Evolutionary conservation across 768 basidiomycete species (phyloP).

Genomic region (Tulasnella sp.): DNA sequence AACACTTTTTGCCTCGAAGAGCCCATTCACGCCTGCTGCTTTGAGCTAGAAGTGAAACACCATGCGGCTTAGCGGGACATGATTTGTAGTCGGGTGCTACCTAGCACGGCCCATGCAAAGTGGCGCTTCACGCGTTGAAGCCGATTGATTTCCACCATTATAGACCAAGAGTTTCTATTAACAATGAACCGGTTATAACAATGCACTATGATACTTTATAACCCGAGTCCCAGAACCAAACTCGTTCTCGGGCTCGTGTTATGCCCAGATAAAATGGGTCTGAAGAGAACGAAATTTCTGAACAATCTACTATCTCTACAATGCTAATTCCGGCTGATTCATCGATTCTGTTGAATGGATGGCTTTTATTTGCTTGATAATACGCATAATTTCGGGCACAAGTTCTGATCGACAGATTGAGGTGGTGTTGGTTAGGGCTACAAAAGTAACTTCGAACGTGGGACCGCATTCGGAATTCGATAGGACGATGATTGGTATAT

Average conservation of each 20-base stretch:
- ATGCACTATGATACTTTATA: not conserved
- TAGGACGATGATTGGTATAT: too few species aligned
- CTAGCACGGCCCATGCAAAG: not conserved
- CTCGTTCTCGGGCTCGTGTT: constrained; percentile 28
- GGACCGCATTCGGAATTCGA: too few species aligned
- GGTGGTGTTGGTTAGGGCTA: too few species aligned
- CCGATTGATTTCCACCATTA: not conserved
- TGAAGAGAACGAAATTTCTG: not conserved
- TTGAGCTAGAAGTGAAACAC: not conserved
- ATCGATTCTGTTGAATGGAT: not conserved
- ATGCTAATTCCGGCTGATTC: too few species aligned
- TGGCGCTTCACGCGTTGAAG: not conserved
- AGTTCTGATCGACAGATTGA: too few species aligned
- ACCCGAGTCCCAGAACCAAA: constrained; percentile 29
- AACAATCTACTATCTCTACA: not conserved
- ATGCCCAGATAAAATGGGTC: constrained; percentile 26
- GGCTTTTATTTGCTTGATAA: too few species aligned
- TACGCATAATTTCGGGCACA: too few species aligned
- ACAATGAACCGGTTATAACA: not conserved
- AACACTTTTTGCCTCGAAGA: not conserved
- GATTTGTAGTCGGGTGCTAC: not conserved
- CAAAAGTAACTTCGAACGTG: too few species aligned
- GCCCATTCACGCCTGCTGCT: constrained; percentile 17
- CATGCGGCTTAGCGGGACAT: not conserved
- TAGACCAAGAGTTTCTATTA: not conserved